Conservation (phyloP, 805 yeast species). For the Hermanozyma aechmeae region DNA sequence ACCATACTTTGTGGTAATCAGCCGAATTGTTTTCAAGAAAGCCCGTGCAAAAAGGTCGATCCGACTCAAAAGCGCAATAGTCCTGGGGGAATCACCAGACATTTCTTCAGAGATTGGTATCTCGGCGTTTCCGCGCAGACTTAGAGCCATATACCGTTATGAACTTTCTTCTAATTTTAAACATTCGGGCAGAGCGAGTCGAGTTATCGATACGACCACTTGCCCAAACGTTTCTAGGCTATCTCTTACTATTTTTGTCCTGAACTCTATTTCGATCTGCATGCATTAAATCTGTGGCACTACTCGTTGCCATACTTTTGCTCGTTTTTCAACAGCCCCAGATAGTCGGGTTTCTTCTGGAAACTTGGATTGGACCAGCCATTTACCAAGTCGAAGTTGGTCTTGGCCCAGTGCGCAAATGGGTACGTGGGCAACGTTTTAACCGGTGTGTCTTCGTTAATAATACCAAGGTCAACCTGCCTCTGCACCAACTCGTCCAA, state of each 20-base stretch:
- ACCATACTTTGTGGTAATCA: no score
- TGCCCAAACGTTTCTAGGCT: no score
- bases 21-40: no score
- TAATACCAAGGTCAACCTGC: conserved; percentile 49
- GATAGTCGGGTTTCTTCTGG: conserved; percentile 14
- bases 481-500: conserved; percentile 48
- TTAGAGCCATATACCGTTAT: no score
- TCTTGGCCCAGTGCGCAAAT: conserved; percentile 47
- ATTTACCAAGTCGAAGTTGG: conserved; percentile 28
- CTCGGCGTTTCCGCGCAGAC: no score
- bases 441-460: conserved; percentile 44
- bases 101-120: no score
- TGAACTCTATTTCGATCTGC: conserved; percentile 5
- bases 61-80: no score
- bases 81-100: no score
- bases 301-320: conserved; percentile 8
- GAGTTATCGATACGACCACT: no score
- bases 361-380: conserved; percentile 32
- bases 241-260: conserved; percentile 4
- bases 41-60: no score
- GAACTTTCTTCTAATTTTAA: no score
- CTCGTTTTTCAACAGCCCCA: conserved; percentile 13
- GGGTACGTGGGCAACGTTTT: conserved; percentile 55
- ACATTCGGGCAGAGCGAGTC: no score
- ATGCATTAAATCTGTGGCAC: neutral